Conservation (phyloP, 73 alveolate genomes). For the Blepharisma stoltei region DNA sequence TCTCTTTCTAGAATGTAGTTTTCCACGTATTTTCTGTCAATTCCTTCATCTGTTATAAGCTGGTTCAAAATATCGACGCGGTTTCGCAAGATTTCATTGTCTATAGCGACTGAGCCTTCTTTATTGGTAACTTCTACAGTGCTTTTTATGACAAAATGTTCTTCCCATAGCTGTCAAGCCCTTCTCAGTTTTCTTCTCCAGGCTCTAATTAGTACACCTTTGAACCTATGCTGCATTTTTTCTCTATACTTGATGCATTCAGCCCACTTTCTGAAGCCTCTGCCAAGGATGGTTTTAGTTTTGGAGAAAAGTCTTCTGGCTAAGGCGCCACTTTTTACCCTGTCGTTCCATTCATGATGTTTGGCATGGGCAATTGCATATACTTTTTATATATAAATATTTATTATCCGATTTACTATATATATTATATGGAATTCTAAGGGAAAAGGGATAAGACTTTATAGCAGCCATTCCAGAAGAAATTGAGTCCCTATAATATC, state of each 20-base stretch:
- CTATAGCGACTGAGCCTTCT: slow-evolving; percentile 21
- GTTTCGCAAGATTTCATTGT: neutral
- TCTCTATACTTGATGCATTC: neutral
- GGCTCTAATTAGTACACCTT: neutral
- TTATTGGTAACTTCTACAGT: neutral
- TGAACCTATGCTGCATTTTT: neutral
- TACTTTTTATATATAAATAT: too few relatives aligned
- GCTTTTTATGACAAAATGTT: neutral
- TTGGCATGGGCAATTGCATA: neutral
- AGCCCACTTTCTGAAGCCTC: neutral
- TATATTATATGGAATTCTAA: too few relatives aligned
- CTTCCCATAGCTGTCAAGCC: neutral
- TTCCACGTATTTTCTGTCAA: slow-evolving; percentile 24
- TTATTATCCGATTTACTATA: too few relatives aligned
- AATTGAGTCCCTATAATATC: slow-evolving; percentile 9
- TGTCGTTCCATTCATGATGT: neutral
- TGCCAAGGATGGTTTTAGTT: neutral
- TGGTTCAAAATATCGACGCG: neutral
- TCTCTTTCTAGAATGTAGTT: neutral
- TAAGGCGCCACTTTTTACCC: neutral
- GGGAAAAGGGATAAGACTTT: too few relatives aligned
- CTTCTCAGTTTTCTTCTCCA: neutral
- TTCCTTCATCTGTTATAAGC: slow-evolving; percentile 17
- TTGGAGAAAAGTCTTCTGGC: neutral
- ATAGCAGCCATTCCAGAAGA: slow-evolving; percentile 15